These are phyloP conservation scores for Thuidium tamariscinum DNA, from an alignment of 225 moss, liverwort and hornwort genomes.

Conservation along the genomic window DNA sequence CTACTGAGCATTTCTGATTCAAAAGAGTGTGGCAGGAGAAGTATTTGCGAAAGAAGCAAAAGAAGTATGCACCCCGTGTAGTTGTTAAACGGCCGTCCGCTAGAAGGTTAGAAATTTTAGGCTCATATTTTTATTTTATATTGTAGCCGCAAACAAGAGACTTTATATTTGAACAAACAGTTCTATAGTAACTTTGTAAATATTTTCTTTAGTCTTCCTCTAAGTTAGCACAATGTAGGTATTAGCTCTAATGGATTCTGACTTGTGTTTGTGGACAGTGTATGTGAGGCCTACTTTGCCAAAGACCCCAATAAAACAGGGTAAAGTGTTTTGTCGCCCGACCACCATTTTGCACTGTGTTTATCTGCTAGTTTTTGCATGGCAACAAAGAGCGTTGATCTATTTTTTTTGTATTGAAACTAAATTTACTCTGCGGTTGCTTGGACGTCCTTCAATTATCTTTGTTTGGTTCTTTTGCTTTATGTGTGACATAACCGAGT, in stretches of 20 bases:
- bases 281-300: slow-evolving; percentile 93
- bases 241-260: not conserved
- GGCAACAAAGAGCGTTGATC: not conserved
- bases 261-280: slow-evolving; percentile 40
- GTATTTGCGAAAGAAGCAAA: slow-evolving; percentile 93
- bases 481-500: not conserved
- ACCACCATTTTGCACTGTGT: not conserved
- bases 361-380: not conserved
- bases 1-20: not conserved
- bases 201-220: not conserved
- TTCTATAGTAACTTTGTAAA: not conserved
- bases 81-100: slow-evolving; percentile 84
- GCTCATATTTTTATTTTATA: not conserved
- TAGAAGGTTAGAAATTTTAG: slow-evolving; percentile 39
- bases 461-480: not conserved
- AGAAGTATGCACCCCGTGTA: slow-evolving; percentile 89
- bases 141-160: not conserved
- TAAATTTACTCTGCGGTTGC: not conserved
- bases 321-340: slow-evolving; percentile 11
- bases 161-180: not conserved
- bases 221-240: not conserved
- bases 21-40: slow-evolving; percentile 59
- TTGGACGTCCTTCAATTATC: not conserved
- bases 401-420: not conserved
- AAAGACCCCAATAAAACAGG: slow-evolving; percentile 95